Evolutionary conservation across 805 yeast species (phyloP).

Genomic region (Monosporozyma siamensis): DNA sequence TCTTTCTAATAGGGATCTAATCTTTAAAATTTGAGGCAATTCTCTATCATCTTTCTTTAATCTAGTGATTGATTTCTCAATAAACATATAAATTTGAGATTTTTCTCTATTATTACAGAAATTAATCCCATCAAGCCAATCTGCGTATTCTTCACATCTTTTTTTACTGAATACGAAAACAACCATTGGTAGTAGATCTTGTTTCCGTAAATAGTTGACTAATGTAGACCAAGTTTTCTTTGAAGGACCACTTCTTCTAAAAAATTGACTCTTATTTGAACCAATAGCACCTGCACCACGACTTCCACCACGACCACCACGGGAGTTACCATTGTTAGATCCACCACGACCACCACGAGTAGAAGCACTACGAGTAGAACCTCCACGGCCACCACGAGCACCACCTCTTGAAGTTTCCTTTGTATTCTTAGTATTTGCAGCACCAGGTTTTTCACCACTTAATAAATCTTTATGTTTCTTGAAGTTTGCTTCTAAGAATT

Average conservation of each 20-base stretch:
- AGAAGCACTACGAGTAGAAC: slow-evolving; percentile 30
- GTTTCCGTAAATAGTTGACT: slow-evolving; percentile 57
- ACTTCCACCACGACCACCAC: slow-evolving; percentile 31
- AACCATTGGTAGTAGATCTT: slow-evolving; percentile 81
- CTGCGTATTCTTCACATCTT: slow-evolving; percentile 89
- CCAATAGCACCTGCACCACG: slow-evolving; percentile 36
- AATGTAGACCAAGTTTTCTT: slow-evolving; percentile 70
- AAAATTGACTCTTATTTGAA: slow-evolving; percentile 29
- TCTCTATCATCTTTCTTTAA: slow-evolving; percentile 87
- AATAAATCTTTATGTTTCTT: slow-evolving; percentile 47
- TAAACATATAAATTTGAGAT: slow-evolving; percentile 86
- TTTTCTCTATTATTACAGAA: slow-evolving; percentile 79
- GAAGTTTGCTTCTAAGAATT: slow-evolving; percentile 58
- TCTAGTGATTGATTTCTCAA: slow-evolving; percentile 80
- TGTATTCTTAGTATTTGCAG: slow-evolving; percentile 8
- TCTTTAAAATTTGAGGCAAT: slow-evolving; percentile 78
- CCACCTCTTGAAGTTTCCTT: slow-evolving; percentile 30
- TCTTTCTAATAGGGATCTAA: slow-evolving; percentile 73
- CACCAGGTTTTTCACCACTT: slow-evolving; percentile 31
- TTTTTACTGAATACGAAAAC: slow-evolving; percentile 89
- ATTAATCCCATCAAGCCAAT: slow-evolving; percentile 60
- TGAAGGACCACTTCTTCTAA: slow-evolving; percentile 56
- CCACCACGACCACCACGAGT: slow-evolving; percentile 10
- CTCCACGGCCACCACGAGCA: slow-evolving; percentile 21
- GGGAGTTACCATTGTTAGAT: slow-evolving; percentile 18